Evolutionary conservation across 495 filamentous ascomycete genomes (phyloP), one percentile per base, ranked within the genome.

Genomic region (Tuber umbilicatum): DNA sequence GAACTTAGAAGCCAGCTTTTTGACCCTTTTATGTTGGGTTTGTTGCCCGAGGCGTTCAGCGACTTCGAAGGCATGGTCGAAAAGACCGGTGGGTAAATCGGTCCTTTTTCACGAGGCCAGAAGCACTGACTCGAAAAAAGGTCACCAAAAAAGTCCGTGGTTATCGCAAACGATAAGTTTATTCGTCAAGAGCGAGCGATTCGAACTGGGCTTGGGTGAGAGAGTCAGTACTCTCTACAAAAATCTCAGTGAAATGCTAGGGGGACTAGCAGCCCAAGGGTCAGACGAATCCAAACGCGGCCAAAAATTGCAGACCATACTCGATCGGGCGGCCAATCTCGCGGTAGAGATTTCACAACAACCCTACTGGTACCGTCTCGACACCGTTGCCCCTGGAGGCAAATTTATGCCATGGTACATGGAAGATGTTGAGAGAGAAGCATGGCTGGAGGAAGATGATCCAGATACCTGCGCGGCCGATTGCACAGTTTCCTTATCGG

Each of bases 161-260:
- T 50, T 50, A n/a, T 50, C 21, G 45, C 45, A 50, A 50, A 76
- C 75, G 19, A 31, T 70, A 12, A 38, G 38, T 31, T 39, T 73
- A 21, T 31, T 76, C 3, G 42, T 72, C 43, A 70, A 39, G 37
- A 43, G 67, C 0, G 27, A 64, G 7, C 45, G 40, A 14, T 76
- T 73, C 27, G 64, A 70, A n/a, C 35, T 0, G 17, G 16, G 2
- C 0, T 35, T 76, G 2, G 2, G 43, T 27, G 27, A 31, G 23
- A 12, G 10, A 60, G 75, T 76, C 9, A 1, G 45, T 5, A 1
- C 9, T n/a, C 9, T n/a, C 5, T 50, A 21, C 45, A 9, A 5
- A 10, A 6, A n/a, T 2, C 45, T 50, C 45, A 0, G 21, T 10
- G 21, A n/a, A 23, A 50, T 0, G 45, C 21, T 50, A n/a, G 23